Conservation (phyloP, 2,329 filamentous ascomycete species). For the Fusarium sp. region DNA sequence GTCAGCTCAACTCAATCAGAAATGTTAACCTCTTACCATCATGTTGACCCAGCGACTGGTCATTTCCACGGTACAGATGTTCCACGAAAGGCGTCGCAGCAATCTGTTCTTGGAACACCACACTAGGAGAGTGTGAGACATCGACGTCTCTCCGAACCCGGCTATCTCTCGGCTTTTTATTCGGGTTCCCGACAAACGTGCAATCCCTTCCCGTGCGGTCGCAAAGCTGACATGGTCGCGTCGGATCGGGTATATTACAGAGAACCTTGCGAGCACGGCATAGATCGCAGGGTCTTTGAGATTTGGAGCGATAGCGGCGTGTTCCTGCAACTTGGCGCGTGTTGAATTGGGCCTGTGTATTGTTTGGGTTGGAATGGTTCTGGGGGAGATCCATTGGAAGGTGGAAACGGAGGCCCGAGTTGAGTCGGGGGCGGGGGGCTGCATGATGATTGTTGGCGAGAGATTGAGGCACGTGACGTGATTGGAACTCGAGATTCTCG, state of each 20-base stretch:
- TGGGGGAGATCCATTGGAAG: no score
- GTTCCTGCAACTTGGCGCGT: slow-evolving; percentile 7
- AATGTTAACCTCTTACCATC: not conserved
- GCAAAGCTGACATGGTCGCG: slow-evolving; percentile 45
- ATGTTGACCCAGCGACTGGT: accelerated
- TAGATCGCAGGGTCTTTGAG: slow-evolving; percentile 4
- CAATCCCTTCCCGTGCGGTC: slow-evolving; percentile 41
- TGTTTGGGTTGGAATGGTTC: no score
- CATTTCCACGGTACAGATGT: not conserved
- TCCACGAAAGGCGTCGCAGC: not conserved
- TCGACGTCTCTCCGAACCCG: not conserved
- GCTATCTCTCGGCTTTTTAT: slow-evolving; percentile 11
- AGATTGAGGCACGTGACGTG: no score
- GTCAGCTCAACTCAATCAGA: not conserved
- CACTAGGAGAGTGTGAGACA: no score
- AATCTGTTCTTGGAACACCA: no score
- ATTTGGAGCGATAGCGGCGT: slow-evolving; percentile 12
- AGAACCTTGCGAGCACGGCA: slow-evolving; percentile 40
- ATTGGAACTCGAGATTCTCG: no score
- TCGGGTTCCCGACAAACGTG: slow-evolving; percentile 43
- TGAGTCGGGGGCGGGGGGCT: no score
- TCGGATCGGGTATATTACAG: slow-evolving; percentile 46
- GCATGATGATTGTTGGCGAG: no score
- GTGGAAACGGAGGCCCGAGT: no score
- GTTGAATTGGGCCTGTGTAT: no score